Percentiles rank a stretch among this genome's conserved stretches.
Evolutionary conservation across 306 rosid genomes (phyloP).

Genomic region (Medicago ruthenica): DNA sequence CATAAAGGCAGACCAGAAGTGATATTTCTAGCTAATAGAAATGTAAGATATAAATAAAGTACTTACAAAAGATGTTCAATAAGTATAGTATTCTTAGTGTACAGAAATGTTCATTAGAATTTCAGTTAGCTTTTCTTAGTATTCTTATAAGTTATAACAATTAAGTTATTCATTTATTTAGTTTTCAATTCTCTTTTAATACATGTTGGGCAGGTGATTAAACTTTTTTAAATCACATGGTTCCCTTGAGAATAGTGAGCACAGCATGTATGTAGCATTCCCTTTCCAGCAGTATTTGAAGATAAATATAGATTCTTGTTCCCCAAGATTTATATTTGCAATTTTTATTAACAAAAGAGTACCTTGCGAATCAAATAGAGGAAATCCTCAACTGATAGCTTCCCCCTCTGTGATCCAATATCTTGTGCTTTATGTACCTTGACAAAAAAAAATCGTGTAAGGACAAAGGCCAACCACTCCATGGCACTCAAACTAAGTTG

Average conservation of each 20-base stretch:
- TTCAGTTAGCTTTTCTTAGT: not conserved
- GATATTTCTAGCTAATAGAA: conserved; percentile 8
- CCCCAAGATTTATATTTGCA: not conserved
- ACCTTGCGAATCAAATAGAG: conserved; percentile 93
- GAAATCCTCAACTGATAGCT: conserved; percentile 87
- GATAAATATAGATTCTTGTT: conserved; percentile 15
- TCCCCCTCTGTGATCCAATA: conserved; percentile 88
- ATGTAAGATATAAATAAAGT: conserved; percentile 16
- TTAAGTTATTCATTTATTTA: not conserved
- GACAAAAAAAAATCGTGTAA: conserved; percentile 25
- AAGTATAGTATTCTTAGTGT: not conserved
- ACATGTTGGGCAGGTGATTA: not conserved
- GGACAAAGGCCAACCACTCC: conserved; percentile 34
- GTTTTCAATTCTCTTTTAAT: conserved; percentile 22
- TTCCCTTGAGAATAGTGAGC: conserved; percentile 6
- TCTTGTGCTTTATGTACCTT: conserved; percentile 97
- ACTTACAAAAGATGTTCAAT: conserved; percentile 18
- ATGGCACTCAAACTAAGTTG: not conserved
- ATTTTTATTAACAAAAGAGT: conserved; percentile 11
- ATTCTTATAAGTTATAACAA: too few relatives aligned
- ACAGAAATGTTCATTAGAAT: not conserved
- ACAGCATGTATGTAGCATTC: not conserved
- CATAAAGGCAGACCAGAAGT: too few relatives aligned
- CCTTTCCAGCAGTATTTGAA: not conserved
- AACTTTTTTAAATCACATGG: not conserved